phyloP scores from a whole-genome alignment of 78 protist species.

The Emiliania huxleyi region DNA sequence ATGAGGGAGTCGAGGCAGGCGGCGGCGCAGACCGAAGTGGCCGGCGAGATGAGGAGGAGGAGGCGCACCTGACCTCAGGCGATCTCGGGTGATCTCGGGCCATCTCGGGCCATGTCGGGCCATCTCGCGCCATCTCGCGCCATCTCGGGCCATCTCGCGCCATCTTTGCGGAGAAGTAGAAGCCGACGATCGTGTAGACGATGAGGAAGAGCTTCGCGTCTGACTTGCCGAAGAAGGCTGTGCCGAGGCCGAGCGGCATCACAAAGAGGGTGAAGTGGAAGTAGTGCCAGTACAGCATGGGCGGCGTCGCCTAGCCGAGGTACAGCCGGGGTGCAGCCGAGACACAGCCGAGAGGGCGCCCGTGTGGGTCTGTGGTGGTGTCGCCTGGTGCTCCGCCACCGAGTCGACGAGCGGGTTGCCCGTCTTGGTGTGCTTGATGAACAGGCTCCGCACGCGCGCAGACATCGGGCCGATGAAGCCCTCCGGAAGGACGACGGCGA shows the following conservation, averaged over 20 bases:
- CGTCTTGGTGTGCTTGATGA: constrained; percentile 38
- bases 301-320: neutral
- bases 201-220: constrained; percentile 12
- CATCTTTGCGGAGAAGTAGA: constrained; percentile 31
- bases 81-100: too few species aligned
- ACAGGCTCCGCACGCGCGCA: constrained; percentile 31
- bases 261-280: neutral
- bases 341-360: too few species aligned
- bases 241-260: neutral
- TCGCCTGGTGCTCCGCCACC: constrained; percentile 47
- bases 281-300: neutral
- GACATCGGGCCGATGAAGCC: constrained; percentile 40
- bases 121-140: too few species aligned
- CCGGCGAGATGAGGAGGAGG: neutral
- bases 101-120: too few species aligned
- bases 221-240: neutral
- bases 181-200: neutral
- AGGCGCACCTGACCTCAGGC: too few species aligned
- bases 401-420: constrained; percentile 55
- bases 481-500: neutral
- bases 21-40: neutral
- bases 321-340: too few species aligned
- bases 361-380: too few species aligned
- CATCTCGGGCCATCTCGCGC: too few species aligned
- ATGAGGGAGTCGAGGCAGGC: neutral